These are phyloP conservation scores for Blastocystis sp. DNA, from an alignment of 352 stramenopile genomes.

Conservation along the genomic window DNA sequence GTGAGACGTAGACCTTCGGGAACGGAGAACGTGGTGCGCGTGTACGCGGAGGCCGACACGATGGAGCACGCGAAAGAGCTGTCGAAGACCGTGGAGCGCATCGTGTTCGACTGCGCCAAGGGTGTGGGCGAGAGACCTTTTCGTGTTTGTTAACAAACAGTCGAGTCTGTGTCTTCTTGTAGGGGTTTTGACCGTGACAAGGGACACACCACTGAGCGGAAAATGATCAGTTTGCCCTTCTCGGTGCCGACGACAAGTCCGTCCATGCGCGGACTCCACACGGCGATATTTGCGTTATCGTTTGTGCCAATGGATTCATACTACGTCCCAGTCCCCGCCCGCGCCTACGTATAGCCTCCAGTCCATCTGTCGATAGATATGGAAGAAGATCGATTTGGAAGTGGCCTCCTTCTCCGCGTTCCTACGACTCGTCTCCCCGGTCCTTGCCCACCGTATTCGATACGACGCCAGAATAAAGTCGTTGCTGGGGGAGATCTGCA, in stretches of 20 bases:
- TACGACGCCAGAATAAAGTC: not conserved
- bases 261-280: slow-evolving; percentile 2
- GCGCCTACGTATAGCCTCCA: not conserved
- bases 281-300: slow-evolving; percentile 29
- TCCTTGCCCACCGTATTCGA: not conserved
- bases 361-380: slow-evolving; percentile 13
- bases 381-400: slow-evolving; percentile 7
- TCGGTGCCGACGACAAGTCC: not conserved
- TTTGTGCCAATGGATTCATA: not conserved
- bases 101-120: slow-evolving; percentile 64
- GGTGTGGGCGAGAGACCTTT: slow-evolving; percentile 66
- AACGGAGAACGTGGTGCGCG: slow-evolving; percentile 90
- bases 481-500: slow-evolving; percentile 21
- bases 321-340: not conserved
- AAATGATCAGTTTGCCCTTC: slow-evolving; percentile 22
- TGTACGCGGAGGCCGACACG: slow-evolving; percentile 89
- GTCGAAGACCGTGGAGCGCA: slow-evolving; percentile 10
- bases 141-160: not conserved
- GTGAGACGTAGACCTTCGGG: slow-evolving; percentile 70
- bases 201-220: not conserved
- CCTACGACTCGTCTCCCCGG: not conserved
- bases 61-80: slow-evolving; percentile 67
- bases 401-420: not conserved
- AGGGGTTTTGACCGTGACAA: not conserved
- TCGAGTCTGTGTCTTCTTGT: not conserved